phyloP scores from a whole-genome alignment of 768 basidiomycete genomes.

The Agaricus subrufescens region DNA sequence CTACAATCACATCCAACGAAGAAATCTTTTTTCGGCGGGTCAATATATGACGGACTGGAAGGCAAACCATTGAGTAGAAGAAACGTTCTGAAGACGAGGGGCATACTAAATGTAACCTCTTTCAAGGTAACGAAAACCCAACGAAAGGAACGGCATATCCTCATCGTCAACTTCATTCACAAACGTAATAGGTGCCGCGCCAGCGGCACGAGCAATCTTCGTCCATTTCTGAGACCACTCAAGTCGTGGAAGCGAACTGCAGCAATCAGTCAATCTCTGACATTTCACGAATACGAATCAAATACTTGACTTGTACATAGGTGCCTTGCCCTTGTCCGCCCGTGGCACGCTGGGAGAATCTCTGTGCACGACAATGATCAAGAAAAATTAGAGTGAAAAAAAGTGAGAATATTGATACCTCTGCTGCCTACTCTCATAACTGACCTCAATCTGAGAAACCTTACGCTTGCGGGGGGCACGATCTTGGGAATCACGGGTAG shows the following conservation, averaged over 20 bases:
- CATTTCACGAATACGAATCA: background rate
- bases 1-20: conserved; percentile 43
- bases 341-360: background rate
- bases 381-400: background rate
- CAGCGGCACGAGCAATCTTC: conserved; percentile 26
- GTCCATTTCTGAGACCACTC: conserved; percentile 2
- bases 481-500: background rate
- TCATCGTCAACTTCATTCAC: conserved; percentile 39
- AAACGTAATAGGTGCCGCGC: conserved; percentile 31
- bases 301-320: background rate
- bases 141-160: conserved; percentile 36
- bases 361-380: background rate
- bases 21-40: conserved; percentile 18
- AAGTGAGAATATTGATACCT: background rate
- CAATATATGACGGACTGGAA: conserved; percentile 12
- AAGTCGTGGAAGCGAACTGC: background rate
- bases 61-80: background rate
- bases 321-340: background rate
- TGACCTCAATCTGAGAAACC: background rate
- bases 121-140: conserved; percentile 50
- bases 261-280: background rate
- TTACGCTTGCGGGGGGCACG: background rate
- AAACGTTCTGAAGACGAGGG: background rate
- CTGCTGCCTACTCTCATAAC: background rate
- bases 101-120: conserved; percentile 45